Percentiles rank a stretch among this genome's conserved stretches.
phyloP scores from a whole-genome alignment of 345 rosid genomes.

The Fremontodendron californicum region DNA sequence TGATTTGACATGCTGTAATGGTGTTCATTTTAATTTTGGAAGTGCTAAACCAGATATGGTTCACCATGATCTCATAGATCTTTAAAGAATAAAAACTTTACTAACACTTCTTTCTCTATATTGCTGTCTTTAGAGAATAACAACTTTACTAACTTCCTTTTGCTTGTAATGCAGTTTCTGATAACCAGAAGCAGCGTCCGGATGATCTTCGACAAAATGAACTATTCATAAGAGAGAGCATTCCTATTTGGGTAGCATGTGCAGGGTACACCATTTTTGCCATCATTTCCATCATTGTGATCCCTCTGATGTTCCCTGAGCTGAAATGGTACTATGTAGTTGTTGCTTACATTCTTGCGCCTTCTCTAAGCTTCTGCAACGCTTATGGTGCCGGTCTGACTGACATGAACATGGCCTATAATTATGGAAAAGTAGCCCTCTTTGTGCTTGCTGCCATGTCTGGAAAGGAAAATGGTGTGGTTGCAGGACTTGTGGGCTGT shows the following conservation, averaged over 20 bases:
- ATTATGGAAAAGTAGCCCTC: slow-evolving; percentile 88
- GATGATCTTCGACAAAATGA: slow-evolving; percentile 53
- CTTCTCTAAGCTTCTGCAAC: slow-evolving; percentile 88
- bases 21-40: background rate
- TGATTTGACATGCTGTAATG: background rate
- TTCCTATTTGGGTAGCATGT: slow-evolving; percentile 77
- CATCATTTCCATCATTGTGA: slow-evolving; percentile 53
- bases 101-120: background rate
- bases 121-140: background rate
- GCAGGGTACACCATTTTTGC: slow-evolving; percentile 65
- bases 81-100: background rate
- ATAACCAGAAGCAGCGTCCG: slow-evolving; percentile 16
- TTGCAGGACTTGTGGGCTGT: slow-evolving; percentile 85
- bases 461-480: slow-evolving; percentile 63
- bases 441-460: slow-evolving; percentile 76
- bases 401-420: slow-evolving; percentile 97
- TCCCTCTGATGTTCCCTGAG: slow-evolving; percentile 85
- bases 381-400: slow-evolving; percentile 96
- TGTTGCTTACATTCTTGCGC: slow-evolving; percentile 83
- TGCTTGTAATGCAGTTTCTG: slow-evolving; percentile 26
- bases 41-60: background rate
- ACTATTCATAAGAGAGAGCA: slow-evolving; percentile 62
- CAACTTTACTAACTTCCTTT: slow-evolving; percentile 3
- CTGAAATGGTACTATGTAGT: slow-evolving; percentile 86
- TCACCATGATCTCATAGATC: background rate